Evolutionary conservation across 331 rosid genomes (phyloP).

Genomic region (Cucumis variabilis): DNA sequence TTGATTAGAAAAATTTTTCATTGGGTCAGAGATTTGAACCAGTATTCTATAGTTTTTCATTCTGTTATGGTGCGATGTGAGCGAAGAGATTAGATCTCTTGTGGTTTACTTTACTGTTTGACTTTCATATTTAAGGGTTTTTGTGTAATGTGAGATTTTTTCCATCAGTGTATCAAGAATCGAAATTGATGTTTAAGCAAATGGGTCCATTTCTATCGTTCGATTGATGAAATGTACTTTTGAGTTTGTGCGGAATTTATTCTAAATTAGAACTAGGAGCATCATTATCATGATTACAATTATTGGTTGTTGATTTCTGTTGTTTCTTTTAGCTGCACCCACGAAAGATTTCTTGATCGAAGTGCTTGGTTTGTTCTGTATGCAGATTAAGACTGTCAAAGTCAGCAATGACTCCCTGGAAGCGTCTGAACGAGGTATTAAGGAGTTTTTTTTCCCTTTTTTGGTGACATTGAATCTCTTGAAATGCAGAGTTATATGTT

Average conservation of each 20-base stretch:
- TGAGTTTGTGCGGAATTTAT: neutral
- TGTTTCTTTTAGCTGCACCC: neutral
- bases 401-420: conserved; percentile 89
- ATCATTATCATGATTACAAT: neutral
- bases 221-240: conserved; percentile 6
- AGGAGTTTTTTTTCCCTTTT: too few relatives aligned
- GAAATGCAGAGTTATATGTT: too few relatives aligned
- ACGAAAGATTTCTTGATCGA: neutral
- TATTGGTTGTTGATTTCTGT: neutral
- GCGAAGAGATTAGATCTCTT: conserved; percentile 26
- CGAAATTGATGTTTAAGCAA: neutral
- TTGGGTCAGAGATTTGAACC: neutral
- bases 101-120: conserved; percentile 2
- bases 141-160: neutral
- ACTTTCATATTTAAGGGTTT: conserved; percentile 11
- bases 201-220: neutral
- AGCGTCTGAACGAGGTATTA: conserved; percentile 52
- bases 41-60: neutral
- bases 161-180: neutral
- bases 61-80: neutral
- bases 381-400: conserved; percentile 75
- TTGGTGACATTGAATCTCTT: too few relatives aligned
- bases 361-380: neutral
- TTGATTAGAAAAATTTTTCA: neutral
- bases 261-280: neutral